Evolutionary conservation across 2,329 filamentous ascomycete species (phyloP).

Genomic region (Colletotrichum navitas): DNA sequence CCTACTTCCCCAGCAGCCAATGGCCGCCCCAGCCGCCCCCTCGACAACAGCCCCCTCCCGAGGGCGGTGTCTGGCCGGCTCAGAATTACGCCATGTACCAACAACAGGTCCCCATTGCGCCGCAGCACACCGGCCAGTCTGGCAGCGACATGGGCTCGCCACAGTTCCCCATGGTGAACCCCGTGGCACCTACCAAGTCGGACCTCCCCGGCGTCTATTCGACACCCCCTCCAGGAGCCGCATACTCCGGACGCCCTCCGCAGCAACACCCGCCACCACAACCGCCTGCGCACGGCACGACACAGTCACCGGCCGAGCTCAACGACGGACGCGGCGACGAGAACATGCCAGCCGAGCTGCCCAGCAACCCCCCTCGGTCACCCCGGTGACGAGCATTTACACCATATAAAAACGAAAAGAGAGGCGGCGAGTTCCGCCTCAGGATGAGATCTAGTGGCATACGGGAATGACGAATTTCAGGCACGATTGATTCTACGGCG

Average conservation of each 20-base stretch:
- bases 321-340: conserved; percentile 36
- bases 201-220: conserved; percentile 32
- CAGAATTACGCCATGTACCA: conserved; percentile 43
- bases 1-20: conserved; percentile 34
- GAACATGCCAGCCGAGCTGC: conserved; percentile 40
- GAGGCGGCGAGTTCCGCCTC: neutral
- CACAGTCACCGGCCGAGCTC: conserved; percentile 35
- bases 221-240: conserved; percentile 29
- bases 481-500: conserved; percentile 19
- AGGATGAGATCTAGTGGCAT: neutral
- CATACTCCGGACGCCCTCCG: conserved; percentile 16
- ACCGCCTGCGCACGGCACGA: conserved; percentile 14
- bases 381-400: conserved; percentile 21
- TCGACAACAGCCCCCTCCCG: conserved; percentile 26
- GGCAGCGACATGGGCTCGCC: conserved; percentile 35
- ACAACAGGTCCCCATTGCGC: conserved; percentile 43
- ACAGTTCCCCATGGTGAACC: conserved; percentile 42
- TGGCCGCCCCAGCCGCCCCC: conserved; percentile 37
- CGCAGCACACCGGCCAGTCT: conserved; percentile 42
- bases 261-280: conserved; percentile 8
- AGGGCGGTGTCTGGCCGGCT: conserved; percentile 40
- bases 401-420: neutral
- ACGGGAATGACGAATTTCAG: conserved; percentile 24
- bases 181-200: conserved; percentile 35
- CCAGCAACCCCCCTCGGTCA: conserved; percentile 36